Percentiles rank a stretch among this genome's conserved stretches.
Evolutionary conservation across 164 flowering plant species (phyloP).

Genomic region (Annona cherimola): DNA sequence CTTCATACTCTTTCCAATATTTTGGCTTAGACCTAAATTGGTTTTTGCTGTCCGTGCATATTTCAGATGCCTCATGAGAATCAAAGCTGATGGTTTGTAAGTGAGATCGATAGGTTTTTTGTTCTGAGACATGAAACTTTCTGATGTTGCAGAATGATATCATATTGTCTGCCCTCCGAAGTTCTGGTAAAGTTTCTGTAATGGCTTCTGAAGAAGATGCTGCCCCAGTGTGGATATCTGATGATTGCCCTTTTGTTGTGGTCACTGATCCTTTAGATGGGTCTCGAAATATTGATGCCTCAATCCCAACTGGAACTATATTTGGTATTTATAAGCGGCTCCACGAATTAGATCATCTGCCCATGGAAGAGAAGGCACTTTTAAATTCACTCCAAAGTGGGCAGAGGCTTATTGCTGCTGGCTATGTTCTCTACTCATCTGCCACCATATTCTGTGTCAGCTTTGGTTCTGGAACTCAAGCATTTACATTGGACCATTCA

Average conservation of each 20-base stretch:
- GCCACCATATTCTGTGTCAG: conserved; percentile 84
- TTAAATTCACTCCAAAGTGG: conserved; percentile 94
- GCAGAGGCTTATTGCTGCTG: conserved; percentile 68
- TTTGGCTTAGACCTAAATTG: no score
- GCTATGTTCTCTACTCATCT: conserved; percentile 91
- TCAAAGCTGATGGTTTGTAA: no score
- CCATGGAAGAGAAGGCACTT: conserved; percentile 64
- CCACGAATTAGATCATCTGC: conserved; percentile 66
- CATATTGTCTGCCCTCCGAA: conserved; percentile 63
- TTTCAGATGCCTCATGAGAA: no score
- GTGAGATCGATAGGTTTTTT: background rate
- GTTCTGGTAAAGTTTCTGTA: conserved; percentile 85
- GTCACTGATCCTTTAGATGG: conserved; percentile 96
- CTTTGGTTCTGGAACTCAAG: conserved; percentile 90
- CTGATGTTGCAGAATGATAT: conserved; percentile 72
- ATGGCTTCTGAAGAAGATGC: conserved; percentile 98
- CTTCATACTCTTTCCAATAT: no score
- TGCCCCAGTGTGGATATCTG: conserved; percentile 69
- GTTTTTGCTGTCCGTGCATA: no score
- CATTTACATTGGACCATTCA: conserved; percentile 79
- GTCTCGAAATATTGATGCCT: conserved; percentile 92
- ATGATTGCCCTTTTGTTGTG: conserved; percentile 88
- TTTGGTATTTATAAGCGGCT: conserved; percentile 87
- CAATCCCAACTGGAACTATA: conserved; percentile 95
- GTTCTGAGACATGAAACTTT: background rate